Evolutionary conservation across 805 yeast species (phyloP), one percentile per base, ranked within the genome.

Genomic region (Zygoascus bituminiphila): DNA sequence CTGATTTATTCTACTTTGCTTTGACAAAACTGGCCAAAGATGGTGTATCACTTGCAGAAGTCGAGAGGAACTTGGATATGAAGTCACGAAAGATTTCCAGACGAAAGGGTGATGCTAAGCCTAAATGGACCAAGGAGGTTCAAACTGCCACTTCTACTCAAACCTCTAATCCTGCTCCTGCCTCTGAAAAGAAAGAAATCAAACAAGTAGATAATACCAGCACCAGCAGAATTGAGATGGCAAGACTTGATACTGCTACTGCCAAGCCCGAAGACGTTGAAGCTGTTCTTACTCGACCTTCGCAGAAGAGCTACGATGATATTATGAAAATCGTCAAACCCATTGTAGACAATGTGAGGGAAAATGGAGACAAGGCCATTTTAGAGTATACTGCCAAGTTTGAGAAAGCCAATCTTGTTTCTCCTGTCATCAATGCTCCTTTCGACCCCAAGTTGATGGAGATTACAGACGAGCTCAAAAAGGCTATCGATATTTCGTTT

Each of bases 71-170:
- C 66, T 74, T 93, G 61, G 89, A 87, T 61, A 66, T 81, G 62
- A 93, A 93, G 72, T 76, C 87, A 42, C 69, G 82, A 60, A 91
- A 91, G 68, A 88, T 93, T 51, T 81, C 95, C 2, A 79, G 98
- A 68, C 78, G 98, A 64, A 84, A 81, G 67, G 98, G 98, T 46
- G 96, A 93, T 69, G 98, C 98, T 41, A 91, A 91, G 68, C 81
- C 86, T 21, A 80, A 82, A 62, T 93, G 84, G 66, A 53, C 79
- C 44, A 66, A 73, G 53, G n/a, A n/a, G n/a, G 56, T 60, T 47
- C 50, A 50, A 6, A 50, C 47, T 10, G 53, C 50, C 31, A 54
- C 60, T 45, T 55, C 50, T 10, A n/a, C 12, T 14, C 26, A 46
- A 10, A n/a, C 24, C 29, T 45, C 50, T 22, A 41, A 46, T 35